Evolutionary conservation across 2,329 filamentous ascomycete species (phyloP), one percentile per base, ranked within the genome.

Genomic region (Verticillium albo-atrum): DNA sequence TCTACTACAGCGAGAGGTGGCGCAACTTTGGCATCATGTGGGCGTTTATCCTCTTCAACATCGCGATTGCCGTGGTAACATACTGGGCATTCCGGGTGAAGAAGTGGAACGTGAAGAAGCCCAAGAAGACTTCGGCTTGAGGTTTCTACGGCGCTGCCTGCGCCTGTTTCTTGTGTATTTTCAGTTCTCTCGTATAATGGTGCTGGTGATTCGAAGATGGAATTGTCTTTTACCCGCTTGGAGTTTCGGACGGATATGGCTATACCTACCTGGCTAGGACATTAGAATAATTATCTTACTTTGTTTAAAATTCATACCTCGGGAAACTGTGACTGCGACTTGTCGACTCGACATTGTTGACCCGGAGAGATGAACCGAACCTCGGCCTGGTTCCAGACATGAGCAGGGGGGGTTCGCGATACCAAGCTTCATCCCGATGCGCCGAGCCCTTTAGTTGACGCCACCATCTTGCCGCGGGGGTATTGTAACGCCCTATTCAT

Each of bases 1-100:
- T 88, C 47, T 73, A 70, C 25, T 88, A 81, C 65, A 66, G 61
- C 3, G 78, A 88, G 57, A 68, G 84, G 3, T 91, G 88, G 88
- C 78, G 88, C 59, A 89, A 91, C 68, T 90, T 86, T 60, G 89
- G 88, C 1, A 77, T 91, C 47, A 75, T 91, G 67, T 91, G 86
- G 82, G 85, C 77, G 0, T 91, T 82, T 65, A 81, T 91, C 42
- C 61, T 74, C 0, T 89, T 90, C 71, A 89, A 91, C 65, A 79
- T 89, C 42, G 71, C 73, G 42, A 74, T 80, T 2, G 86, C 87
- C 0, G 75, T 89, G 2, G 63, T 78, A 12, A 71, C 87, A 1
- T 91, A 91, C 71, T 91, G 83, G 70, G 64, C 85, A 23, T 83
- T 87, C 66, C 74, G 86, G 15, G 85, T 89, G 4, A 72, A 71